Conservation (phyloP, 1,139 yeast species). For the Hyphopichia khmerensis region DNA sequence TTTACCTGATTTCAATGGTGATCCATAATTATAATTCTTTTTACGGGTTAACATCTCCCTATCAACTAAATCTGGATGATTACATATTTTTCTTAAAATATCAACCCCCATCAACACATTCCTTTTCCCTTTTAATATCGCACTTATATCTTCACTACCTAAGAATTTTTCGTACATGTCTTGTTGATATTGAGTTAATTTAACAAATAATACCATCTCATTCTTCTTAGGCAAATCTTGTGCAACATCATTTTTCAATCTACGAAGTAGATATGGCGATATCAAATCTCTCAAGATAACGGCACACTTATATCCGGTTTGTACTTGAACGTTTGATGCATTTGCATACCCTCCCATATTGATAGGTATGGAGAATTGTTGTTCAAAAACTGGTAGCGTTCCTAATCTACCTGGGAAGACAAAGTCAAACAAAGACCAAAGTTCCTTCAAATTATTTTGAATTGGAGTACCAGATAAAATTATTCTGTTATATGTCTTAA, state of each 20-base stretch:
- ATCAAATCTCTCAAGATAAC: conserved; percentile 84
- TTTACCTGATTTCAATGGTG: conserved; percentile 77
- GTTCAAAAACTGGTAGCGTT: conserved; percentile 90
- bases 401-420: conserved; percentile 94
- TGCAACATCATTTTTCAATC: conserved; percentile 95
- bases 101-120: conserved; percentile 91
- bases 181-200: conserved; percentile 73
- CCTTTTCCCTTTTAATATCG: conserved; percentile 73
- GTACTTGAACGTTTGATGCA: conserved; percentile 94
- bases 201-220: conserved; percentile 92
- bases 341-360: conserved; percentile 98
- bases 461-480: conserved; percentile 95
- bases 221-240: conserved; percentile 90
- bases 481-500: conserved; percentile 77
- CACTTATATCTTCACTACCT: conserved; percentile 69
- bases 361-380: conserved; percentile 88
- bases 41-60: conserved; percentile 45
- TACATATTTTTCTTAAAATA: conserved; percentile 84
- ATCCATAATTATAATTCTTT: conserved; percentile 52
- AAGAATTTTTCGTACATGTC: conserved; percentile 72
- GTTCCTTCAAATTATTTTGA: conserved; percentile 84
- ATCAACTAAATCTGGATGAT: conserved; percentile 88
- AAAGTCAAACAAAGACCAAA: conserved; percentile 95
- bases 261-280: conserved; percentile 80
- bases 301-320: conserved; percentile 95